phyloP scores from a whole-genome alignment of 129 eudicot species.

The Saussurea involucrata region DNA sequence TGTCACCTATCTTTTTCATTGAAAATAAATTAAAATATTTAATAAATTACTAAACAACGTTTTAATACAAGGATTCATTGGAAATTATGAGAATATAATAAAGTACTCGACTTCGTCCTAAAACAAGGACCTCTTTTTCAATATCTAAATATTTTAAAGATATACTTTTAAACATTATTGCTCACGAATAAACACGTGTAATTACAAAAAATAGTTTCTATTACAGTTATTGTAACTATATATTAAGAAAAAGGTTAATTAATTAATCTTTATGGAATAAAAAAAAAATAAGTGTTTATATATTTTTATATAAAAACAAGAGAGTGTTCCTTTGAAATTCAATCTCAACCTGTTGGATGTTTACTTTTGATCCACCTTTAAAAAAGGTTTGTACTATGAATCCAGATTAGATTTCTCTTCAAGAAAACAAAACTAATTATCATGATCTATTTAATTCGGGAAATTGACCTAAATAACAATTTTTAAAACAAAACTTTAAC shows the following conservation, averaged over 20 bases:
- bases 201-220: neutral
- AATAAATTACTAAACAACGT: neutral
- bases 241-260: neutral
- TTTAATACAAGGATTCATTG: neutral
- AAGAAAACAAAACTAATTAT: neutral
- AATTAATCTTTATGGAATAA: neutral
- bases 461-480: too few species aligned
- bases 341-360: neutral
- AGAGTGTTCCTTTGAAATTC: neutral
- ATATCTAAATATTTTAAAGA: neutral
- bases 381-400: neutral
- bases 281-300: neutral
- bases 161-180: neutral
- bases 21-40: neutral
- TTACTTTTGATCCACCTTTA: slow-evolving; percentile 3
- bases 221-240: too few species aligned
- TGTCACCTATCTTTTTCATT: neutral
- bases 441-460: neutral
- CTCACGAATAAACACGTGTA: neutral
- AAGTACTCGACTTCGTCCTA: neutral
- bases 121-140: neutral
- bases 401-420: neutral
- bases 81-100: neutral
- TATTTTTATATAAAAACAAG: neutral
- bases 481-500: too few species aligned